Percentiles rank a stretch among this genome's conserved stretches.
phyloP scores from a whole-genome alignment of 1,139 yeast genomes.

The Schizosaccharomyces versatilis region DNA sequence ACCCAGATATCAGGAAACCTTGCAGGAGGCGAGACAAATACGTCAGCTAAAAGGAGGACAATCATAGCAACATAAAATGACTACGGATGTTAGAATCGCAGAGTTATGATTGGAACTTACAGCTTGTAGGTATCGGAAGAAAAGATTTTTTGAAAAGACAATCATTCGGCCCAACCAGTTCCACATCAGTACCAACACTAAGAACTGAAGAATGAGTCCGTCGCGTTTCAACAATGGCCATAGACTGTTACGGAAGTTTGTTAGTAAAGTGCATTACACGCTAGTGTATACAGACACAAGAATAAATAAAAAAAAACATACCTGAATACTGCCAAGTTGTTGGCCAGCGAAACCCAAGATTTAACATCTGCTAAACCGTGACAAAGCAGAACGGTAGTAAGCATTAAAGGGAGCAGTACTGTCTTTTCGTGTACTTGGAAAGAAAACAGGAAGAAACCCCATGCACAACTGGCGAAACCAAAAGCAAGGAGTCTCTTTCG shows the following conservation, averaged over 20 bases:
- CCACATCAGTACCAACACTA: conserved; percentile 36
- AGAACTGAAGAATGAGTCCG: conserved; percentile 48
- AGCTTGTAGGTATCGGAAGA: conserved; percentile 17
- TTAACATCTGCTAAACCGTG: conserved; percentile 25
- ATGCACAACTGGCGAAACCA: conserved; percentile 63
- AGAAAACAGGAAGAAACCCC: conserved; percentile 74
- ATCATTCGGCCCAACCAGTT: conserved; percentile 39
- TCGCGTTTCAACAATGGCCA: conserved; percentile 74
- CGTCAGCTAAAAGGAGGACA: conserved; percentile 34
- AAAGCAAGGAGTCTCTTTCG: conserved; percentile 33
- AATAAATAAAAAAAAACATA: background rate
- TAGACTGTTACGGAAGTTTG: conserved; percentile 25
- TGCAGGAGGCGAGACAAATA: conserved; percentile 28
- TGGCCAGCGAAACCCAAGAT: conserved; percentile 67
- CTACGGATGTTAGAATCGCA: background rate
- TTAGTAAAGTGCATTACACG: background rate
- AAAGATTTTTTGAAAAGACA: conserved; percentile 16
- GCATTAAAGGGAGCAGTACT: conserved; percentile 67
- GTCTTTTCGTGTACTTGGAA: conserved; percentile 93
- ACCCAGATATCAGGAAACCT: conserved; percentile 72
- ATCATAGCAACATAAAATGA: conserved; percentile 12
- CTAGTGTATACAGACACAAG: background rate
- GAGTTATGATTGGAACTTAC: conserved; percentile 28
- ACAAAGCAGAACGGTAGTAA: conserved; percentile 48
- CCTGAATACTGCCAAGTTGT: conserved; percentile 51